These are phyloP conservation scores for Rosellinia necatrix DNA, from an alignment of 2,329 filamentous ascomycete species.

Conservation along the genomic window DNA sequence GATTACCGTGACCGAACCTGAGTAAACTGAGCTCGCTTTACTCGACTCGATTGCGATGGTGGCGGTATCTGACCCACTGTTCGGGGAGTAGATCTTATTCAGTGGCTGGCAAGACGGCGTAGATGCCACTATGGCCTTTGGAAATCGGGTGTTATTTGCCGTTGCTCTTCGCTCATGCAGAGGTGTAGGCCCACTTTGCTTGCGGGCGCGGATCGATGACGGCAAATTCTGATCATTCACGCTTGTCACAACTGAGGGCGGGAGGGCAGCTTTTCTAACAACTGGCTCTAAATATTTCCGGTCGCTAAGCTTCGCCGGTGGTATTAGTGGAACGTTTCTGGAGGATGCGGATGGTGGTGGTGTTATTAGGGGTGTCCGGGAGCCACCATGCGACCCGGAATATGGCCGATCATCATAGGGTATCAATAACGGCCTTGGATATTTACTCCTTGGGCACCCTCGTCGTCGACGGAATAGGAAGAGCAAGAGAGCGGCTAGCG, in stretches of 20 bases:
- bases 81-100: conserved; percentile 28
- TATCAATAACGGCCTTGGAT: conserved; percentile 22
- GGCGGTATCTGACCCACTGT: conserved; percentile 20
- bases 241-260: conserved; percentile 20
- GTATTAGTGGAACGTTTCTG: conserved; percentile 44
- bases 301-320: conserved; percentile 54
- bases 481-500: conserved; percentile 44
- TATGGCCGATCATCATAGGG: conserved; percentile 35
- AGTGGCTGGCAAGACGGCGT: conserved; percentile 15
- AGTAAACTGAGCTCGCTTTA: conserved; percentile 33
- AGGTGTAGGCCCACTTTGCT: conserved; percentile 44
- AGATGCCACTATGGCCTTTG: conserved; percentile 11
- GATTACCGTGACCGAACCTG: conserved; percentile 20
- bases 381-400: conserved; percentile 38
- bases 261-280: conserved; percentile 31
- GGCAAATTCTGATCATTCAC: conserved; percentile 39
- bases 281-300: conserved; percentile 49
- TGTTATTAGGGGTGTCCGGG: conserved; percentile 50
- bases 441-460: conserved; percentile 27
- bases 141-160: conserved; percentile 18
- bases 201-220: conserved; percentile 46
- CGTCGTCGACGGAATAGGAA: conserved; percentile 44
- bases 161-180: conserved; percentile 38
- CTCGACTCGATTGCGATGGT: conserved; percentile 31
- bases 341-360: conserved; percentile 41